phyloP scores from a whole-genome alignment of 495 filamentous ascomycete species.

The Letharia columbiana region DNA sequence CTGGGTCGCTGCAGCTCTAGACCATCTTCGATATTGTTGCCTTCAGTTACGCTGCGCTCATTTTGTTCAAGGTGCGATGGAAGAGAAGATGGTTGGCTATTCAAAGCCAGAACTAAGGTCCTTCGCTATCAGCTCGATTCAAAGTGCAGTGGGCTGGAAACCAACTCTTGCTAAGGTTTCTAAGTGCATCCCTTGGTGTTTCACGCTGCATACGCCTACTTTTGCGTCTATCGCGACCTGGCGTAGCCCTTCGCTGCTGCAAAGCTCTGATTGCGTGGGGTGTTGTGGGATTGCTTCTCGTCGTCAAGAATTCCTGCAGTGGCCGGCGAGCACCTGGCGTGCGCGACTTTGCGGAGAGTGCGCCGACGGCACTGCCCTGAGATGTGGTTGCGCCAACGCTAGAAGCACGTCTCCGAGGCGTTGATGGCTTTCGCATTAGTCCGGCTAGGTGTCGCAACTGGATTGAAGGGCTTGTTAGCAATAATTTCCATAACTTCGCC shows the following conservation, averaged over 20 bases:
- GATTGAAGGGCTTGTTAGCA: constrained; percentile 4
- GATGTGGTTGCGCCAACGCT: constrained; percentile 25
- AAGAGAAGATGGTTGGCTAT: constrained; percentile 49
- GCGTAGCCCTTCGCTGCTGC: constrained; percentile 63
- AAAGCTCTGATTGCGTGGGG: constrained; percentile 66
- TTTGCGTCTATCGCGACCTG: constrained; percentile 55
- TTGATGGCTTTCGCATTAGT: constrained; percentile 31
- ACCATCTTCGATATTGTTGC: constrained; percentile 57
- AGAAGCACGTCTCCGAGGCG: constrained; percentile 33
- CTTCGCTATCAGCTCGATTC: background rate
- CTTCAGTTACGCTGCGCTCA: constrained; percentile 31
- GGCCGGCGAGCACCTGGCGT: constrained; percentile 23
- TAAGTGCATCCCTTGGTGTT: constrained; percentile 63
- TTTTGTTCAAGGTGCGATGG: constrained; percentile 28
- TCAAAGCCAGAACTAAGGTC: constrained; percentile 46
- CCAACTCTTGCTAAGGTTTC: constrained; percentile 53
- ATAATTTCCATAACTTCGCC: background rate
- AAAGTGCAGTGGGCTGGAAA: background rate
- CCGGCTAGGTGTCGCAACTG: constrained; percentile 32
- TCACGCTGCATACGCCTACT: constrained; percentile 63
- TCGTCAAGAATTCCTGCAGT: constrained; percentile 27
- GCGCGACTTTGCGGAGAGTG: constrained; percentile 18
- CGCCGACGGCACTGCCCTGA: constrained; percentile 20
- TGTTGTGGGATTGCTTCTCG: constrained; percentile 47
- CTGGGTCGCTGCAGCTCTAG: constrained; percentile 54